These are phyloP conservation scores for Flaveria robusta DNA, from an alignment of 129 eudicot genomes.

Conservation along the genomic window DNA sequence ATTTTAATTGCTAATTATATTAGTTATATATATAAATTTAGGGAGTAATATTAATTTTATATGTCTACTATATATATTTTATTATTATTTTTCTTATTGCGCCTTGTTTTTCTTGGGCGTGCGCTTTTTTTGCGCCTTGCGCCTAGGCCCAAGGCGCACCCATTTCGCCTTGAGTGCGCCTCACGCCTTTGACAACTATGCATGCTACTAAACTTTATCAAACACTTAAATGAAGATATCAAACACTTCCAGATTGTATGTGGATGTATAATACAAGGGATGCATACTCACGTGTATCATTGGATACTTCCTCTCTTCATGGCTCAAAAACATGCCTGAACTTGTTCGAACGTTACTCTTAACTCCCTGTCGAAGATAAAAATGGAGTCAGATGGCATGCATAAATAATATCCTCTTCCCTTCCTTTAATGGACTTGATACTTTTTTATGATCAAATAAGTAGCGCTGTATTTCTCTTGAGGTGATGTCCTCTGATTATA, in stretches of 20 bases:
- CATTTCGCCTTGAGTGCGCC: too few species aligned
- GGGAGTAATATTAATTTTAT: too few species aligned
- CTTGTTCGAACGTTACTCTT: constrained; percentile 92
- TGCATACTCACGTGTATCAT: constrained; percentile 66
- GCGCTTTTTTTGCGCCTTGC: too few species aligned
- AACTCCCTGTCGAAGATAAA: constrained; percentile 60
- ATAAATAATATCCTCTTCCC: constrained; percentile 1
- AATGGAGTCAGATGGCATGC: constrained; percentile 15
- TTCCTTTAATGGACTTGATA: background rate
- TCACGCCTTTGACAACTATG: too few species aligned
- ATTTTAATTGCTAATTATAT: too few species aligned
- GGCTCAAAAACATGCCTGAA: constrained; percentile 91
- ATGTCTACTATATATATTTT: too few species aligned
- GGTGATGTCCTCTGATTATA: background rate
- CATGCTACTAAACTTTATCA: background rate
- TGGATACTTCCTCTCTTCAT: constrained; percentile 73
- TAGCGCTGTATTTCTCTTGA: background rate
- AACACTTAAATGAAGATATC: background rate
- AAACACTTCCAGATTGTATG: background rate
- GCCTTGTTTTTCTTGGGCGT: too few species aligned
- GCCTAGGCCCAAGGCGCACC: too few species aligned
- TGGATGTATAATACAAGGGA: background rate
- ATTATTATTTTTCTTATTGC: too few species aligned
- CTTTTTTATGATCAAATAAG: constrained; percentile 1
- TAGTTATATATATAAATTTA: too few species aligned